phyloP scores from a whole-genome alignment of 306 rosid species.

The Cicer cuneatum region DNA sequence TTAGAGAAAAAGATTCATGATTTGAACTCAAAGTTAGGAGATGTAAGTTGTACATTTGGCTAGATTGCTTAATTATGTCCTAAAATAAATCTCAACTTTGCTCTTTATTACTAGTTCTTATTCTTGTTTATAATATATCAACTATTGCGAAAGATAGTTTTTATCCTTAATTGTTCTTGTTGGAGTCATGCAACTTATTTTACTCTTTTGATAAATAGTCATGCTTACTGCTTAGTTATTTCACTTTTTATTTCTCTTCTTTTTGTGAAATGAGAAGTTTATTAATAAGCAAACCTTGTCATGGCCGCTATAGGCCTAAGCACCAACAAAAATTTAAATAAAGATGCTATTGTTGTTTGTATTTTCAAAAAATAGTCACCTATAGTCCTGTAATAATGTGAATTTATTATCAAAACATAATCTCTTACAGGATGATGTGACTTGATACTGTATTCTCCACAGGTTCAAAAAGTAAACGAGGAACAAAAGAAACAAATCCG shows the following conservation, averaged over 20 bases:
- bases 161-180: conserved; percentile 10
- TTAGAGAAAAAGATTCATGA: conserved; percentile 62
- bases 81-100: conserved; percentile 27
- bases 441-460: conserved; percentile 42
- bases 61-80: background rate
- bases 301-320: background rate
- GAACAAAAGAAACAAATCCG: conserved; percentile 75
- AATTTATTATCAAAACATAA: conserved; percentile 25
- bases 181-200: conserved; percentile 30
- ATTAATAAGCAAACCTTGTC: conserved; percentile 3
- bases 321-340: conserved; percentile 10
- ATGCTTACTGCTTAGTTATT: background rate
- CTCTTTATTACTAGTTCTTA: conserved; percentile 26
- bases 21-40: conserved; percentile 66
- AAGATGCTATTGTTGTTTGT: conserved; percentile 14
- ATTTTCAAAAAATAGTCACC: conserved; percentile 12
- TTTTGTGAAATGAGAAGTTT: conserved; percentile 6
- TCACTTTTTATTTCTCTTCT: background rate
- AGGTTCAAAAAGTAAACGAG: conserved; percentile 75
- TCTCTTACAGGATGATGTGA: conserved; percentile 41
- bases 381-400: background rate
- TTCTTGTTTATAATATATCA: background rate
- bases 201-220: conserved; percentile 24
- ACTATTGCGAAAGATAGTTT: conserved; percentile 7
- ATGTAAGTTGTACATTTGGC: conserved; percentile 57